phyloP scores from a whole-genome alignment of 1,284 basidiomycete genomes.

The Flammula alnicola region DNA sequence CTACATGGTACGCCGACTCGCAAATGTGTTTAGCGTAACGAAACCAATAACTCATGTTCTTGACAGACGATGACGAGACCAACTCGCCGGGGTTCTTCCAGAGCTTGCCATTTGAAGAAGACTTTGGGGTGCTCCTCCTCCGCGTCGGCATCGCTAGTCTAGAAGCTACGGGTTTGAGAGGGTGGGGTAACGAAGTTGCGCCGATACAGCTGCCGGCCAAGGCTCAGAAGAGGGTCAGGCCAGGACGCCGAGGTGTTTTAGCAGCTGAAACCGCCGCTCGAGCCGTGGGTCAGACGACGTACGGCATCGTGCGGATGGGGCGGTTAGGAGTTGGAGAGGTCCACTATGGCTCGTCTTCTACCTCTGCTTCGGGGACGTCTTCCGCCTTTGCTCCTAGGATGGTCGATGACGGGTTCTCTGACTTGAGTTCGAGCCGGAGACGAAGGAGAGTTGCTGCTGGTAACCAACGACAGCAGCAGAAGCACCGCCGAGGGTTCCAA shows the following conservation, averaged over 20 bases:
- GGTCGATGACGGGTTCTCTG: background rate
- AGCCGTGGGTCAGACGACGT: too few species aligned
- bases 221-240: too few species aligned
- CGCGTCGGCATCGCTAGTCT: slow-evolving; percentile 74
- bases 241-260: background rate
- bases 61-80: slow-evolving; percentile 19
- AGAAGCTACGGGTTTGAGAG: slow-evolving; percentile 71
- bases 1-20: slow-evolving; percentile 13
- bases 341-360: slow-evolving; percentile 15
- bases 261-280: background rate
- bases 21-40: slow-evolving; percentile 1
- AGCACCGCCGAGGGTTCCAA: slow-evolving; percentile 40
- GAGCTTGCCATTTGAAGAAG: slow-evolving; percentile 60
- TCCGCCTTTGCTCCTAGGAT: background rate
- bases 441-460: background rate
- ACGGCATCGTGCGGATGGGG: slow-evolving; percentile 39
- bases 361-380: background rate
- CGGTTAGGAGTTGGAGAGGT: slow-evolving; percentile 41
- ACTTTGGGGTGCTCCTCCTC: slow-evolving; percentile 71
- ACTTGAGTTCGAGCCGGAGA: background rate
- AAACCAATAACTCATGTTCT: background rate
- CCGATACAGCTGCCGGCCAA: slow-evolving; percentile 43
- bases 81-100: slow-evolving; percentile 24
- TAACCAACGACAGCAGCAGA: slow-evolving; percentile 9
- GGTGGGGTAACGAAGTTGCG: slow-evolving; percentile 75